phyloP scores from a whole-genome alignment of 176 grass and related monocot genomes.

The Cymbopogon citratus region DNA sequence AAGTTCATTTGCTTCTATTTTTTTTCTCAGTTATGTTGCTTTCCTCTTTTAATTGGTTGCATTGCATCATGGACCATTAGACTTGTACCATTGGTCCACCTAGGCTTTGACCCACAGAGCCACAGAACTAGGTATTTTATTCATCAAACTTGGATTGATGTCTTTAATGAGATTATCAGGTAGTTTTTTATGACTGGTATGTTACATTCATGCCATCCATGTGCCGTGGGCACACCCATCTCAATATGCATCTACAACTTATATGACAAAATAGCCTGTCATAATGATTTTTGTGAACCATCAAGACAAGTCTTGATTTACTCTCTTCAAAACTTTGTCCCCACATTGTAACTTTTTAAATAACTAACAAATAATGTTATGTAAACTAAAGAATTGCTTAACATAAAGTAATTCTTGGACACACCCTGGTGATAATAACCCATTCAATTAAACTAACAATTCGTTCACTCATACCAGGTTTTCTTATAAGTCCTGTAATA shows the following conservation, averaged over 20 bases:
- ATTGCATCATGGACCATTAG: not conserved
- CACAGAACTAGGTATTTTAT: not conserved
- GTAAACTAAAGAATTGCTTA: constrained; percentile 1
- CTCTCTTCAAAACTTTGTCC: not conserved
- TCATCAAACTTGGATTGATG: not conserved
- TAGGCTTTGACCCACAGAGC: not conserved
- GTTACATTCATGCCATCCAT: not conserved
- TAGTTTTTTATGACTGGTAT: not conserved
- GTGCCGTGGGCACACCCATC: not conserved
- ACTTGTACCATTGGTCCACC: not conserved
- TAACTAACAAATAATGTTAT: not conserved
- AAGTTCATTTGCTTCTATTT: constrained; percentile 15
- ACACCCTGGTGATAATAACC: not conserved
- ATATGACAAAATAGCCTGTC: not conserved
- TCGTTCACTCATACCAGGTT: not conserved
- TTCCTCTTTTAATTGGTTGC: not conserved
- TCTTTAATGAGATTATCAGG: not conserved
- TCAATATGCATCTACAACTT: not conserved
- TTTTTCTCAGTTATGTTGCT: not conserved
- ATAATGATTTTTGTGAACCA: not conserved
- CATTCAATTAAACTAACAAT: not conserved
- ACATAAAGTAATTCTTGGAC: not conserved
- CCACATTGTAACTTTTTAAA: not conserved
- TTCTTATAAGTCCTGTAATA: not conserved
- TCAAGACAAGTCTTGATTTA: not conserved